Base-by-base conservation (phyloP, 2,329 filamentous ascomycete species). In the Pseudogymnoascus sp. region DNA sequence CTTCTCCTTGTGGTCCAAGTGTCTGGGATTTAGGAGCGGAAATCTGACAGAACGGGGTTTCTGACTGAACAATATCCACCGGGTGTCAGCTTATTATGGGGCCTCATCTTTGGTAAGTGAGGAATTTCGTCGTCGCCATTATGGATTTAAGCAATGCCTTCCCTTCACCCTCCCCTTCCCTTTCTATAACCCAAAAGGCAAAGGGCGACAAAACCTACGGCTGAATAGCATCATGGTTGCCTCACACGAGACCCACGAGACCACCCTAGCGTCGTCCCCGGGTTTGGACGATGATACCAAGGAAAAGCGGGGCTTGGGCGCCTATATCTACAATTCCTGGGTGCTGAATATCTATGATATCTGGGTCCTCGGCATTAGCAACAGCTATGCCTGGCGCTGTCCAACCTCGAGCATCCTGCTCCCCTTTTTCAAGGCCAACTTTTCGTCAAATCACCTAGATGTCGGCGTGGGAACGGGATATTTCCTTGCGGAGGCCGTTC, bases 381-480 rank as follows among this genome's bases (percentile, higher is more conserved):
- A 68, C 64, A 65, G 53, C 12, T 72, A 56, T 21, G 67, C 65
- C n/a, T 74, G 72, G 72, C 46, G 69, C 4, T 73, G 72, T 42
- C 66, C 67, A 0, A 69, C 71, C 1, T 64, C 34, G 16, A 62
- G 36, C 2, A 28, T 62, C 18, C 66, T 68, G 4, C 61, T 71
- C 12, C 68, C 70, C 2, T 70, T 72, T 60, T 74, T 74, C 66
- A 63, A 60, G 12, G 42, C 65, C n/a, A 66, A 70, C 38, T 49
- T 67, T 5, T 63, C 68, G 56, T 37, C 64, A 4, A 65, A 64
- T 11, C 71, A 73, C 60, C 66, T 74, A 16, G 72, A 74, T 49
- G 68, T 73, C 38, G 72, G 72, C 12, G 68, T 69, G 28, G 72
- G 71, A 3, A 71, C 71, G 0, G 72, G 72, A 28, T 73, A 71